Evolutionary conservation across 2,329 filamentous ascomycete species (phyloP).

Genomic region (Trichoderma koningiopsis): DNA sequence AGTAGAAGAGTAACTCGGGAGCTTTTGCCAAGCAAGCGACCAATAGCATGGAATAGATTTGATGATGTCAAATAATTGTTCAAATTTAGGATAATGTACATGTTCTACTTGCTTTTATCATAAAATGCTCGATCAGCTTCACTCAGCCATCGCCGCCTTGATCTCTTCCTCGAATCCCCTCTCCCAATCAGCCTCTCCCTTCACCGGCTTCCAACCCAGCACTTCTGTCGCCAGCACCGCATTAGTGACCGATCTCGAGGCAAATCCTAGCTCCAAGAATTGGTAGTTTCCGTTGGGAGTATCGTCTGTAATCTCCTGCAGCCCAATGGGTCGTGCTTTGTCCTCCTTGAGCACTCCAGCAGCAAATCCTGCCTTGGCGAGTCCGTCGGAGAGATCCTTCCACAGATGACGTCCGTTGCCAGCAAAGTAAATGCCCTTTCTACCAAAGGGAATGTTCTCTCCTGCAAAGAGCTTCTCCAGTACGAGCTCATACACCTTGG

Average conservation of each 20-base stretch:
- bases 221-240: slow-evolving; percentile 31
- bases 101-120: not conserved
- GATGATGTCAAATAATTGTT: not conserved
- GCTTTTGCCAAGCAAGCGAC: not conserved
- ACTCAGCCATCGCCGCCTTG: slow-evolving; percentile 25
- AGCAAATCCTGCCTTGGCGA: slow-evolving; percentile 39
- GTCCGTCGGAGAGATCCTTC: slow-evolving; percentile 40
- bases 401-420: slow-evolving; percentile 45
- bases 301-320: slow-evolving; percentile 36
- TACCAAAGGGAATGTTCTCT: slow-evolving; percentile 39
- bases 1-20: not conserved
- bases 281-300: slow-evolving; percentile 18
- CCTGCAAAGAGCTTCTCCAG: slow-evolving; percentile 38
- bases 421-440: slow-evolving; percentile 47
- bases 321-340: slow-evolving; percentile 32
- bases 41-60: not conserved
- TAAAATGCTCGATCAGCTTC: not conserved
- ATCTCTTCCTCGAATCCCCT: slow-evolving; percentile 31
- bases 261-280: slow-evolving; percentile 40
- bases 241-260: slow-evolving; percentile 32
- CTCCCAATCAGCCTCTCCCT: slow-evolving; percentile 35
- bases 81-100: not conserved
- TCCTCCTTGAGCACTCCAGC: slow-evolving; percentile 37
- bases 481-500: slow-evolving; percentile 44
- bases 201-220: slow-evolving; percentile 39